Evolutionary conservation across 129 eudicot species (phyloP).

Genomic region (Chrysanthemum makinoi): DNA sequence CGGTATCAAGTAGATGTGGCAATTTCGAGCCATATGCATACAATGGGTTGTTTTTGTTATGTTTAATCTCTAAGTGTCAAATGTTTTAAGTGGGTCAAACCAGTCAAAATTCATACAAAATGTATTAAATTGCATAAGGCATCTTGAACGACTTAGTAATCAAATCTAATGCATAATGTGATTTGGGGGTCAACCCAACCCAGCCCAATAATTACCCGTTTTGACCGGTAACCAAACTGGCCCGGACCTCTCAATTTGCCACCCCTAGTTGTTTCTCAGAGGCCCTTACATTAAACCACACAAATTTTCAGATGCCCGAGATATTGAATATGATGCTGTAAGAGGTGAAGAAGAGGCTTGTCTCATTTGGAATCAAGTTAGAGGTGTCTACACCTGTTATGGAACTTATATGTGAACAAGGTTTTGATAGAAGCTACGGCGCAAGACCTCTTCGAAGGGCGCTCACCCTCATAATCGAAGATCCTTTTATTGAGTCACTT

Average conservation of each 20-base stretch:
- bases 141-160: too few relatives aligned
- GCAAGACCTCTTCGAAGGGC: slow-evolving; percentile 91
- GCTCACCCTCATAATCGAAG: slow-evolving; percentile 63
- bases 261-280: background rate
- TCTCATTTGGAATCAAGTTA: slow-evolving; percentile 40
- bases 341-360: slow-evolving; percentile 70
- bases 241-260: background rate
- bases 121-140: too few relatives aligned
- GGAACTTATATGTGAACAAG: slow-evolving; percentile 86
- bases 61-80: too few relatives aligned
- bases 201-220: background rate
- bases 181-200: background rate
- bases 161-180: too few relatives aligned
- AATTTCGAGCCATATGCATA: too few relatives aligned
- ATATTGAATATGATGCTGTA: slow-evolving; percentile 69
- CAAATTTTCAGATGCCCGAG: slow-evolving; percentile 60
- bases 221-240: background rate
- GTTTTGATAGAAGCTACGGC: slow-evolving; percentile 76
- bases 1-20: too few relatives aligned
- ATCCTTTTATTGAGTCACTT: slow-evolving; percentile 72
- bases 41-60: too few relatives aligned
- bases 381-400: slow-evolving; percentile 66
- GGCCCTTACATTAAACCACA: background rate
- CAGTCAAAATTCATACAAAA: too few relatives aligned
- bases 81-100: too few relatives aligned